Conservation (phyloP, 2,329 filamentous ascomycete genomes). For the Onygena corvina region DNA sequence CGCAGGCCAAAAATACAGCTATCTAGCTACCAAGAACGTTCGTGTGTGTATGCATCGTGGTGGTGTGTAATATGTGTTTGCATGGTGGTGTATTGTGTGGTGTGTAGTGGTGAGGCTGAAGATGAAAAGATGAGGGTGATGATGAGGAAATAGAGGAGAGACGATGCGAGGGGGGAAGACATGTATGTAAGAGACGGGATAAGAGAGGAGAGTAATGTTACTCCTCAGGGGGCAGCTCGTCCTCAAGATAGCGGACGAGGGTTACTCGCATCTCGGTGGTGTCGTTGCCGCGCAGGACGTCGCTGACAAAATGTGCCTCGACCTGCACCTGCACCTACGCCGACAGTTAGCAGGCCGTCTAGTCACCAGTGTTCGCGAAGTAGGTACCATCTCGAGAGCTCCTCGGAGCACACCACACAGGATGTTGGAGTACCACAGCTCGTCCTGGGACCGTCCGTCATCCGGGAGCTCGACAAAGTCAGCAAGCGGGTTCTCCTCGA, state of each 20-base stretch:
- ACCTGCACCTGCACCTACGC: slow-evolving; percentile 83
- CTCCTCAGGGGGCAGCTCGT: slow-evolving; percentile 85
- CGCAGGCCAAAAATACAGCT: no score
- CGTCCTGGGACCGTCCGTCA: slow-evolving; percentile 87
- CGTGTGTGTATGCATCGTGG: no score
- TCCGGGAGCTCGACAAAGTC: slow-evolving; percentile 97
- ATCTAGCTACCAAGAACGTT: no score
- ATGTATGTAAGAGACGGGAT: slow-evolving; percentile 12
- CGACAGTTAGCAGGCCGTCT: slow-evolving; percentile 9
- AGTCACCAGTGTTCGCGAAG: neutral
- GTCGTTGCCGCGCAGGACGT: slow-evolving; percentile 83
- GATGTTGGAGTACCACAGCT: slow-evolving; percentile 97
- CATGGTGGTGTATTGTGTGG: no score
- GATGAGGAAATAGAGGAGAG: neutral
- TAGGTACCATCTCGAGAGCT: slow-evolving; percentile 76
- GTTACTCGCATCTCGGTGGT: slow-evolving; percentile 95
- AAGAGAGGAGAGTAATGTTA: slow-evolving; percentile 9
- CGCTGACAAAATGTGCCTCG: slow-evolving; percentile 90
- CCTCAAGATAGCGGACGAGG: slow-evolving; percentile 86
- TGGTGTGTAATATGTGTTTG: no score
- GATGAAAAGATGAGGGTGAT: neutral
- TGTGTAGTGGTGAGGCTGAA: no score
- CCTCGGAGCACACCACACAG: slow-evolving; percentile 85
- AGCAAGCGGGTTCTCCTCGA: slow-evolving; percentile 91
- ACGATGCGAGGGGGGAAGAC: neutral